Evolutionary conservation across 257 asterid species (phyloP).

Genomic region (Galeopsis tetrahit): DNA sequence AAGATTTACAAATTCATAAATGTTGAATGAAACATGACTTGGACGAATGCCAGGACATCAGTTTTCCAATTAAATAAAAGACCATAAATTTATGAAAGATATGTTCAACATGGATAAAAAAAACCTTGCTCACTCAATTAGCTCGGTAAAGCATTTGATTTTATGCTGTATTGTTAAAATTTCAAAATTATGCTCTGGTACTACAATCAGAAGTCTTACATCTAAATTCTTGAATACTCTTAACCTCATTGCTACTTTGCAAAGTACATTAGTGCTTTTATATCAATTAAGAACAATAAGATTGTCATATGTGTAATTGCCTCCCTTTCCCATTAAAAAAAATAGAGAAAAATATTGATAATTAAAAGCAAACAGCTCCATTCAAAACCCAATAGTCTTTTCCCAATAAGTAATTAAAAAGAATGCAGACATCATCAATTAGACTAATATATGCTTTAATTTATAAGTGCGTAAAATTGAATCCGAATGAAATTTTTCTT

Average conservation of each 20-base stretch:
- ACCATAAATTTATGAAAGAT: not conserved
- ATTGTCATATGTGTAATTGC: not conserved
- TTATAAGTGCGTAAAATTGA: constrained; percentile 10
- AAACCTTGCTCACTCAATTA: constrained; percentile 1
- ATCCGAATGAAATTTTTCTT: constrained; percentile 17
- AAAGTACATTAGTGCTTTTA: not conserved
- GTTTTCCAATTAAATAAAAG: not conserved
- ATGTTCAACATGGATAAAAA: not conserved
- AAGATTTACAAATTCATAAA: constrained; percentile 15
- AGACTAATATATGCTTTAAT: not conserved
- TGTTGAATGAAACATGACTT: not conserved
- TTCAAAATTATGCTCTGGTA: constrained; percentile 8
- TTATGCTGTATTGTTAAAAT: constrained; percentile 19
- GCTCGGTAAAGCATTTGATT: constrained; percentile 2
- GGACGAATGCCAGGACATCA: constrained; percentile 15
- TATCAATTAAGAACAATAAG: constrained; percentile 1
- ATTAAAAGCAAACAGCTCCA: constrained; percentile 12
- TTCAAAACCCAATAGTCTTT: not conserved
- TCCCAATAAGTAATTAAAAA: constrained; percentile 13
- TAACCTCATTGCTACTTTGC: not conserved
- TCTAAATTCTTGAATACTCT: constrained; percentile 14
- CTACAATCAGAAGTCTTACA: not conserved
- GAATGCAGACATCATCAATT: not conserved
- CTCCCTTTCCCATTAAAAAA: not conserved
- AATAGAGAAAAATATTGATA: not conserved